Percentiles rank a stretch among this genome's conserved stretches.
phyloP scores from a whole-genome alignment of 1,139 yeast species.

The Arxiozyma heterogenica region DNA sequence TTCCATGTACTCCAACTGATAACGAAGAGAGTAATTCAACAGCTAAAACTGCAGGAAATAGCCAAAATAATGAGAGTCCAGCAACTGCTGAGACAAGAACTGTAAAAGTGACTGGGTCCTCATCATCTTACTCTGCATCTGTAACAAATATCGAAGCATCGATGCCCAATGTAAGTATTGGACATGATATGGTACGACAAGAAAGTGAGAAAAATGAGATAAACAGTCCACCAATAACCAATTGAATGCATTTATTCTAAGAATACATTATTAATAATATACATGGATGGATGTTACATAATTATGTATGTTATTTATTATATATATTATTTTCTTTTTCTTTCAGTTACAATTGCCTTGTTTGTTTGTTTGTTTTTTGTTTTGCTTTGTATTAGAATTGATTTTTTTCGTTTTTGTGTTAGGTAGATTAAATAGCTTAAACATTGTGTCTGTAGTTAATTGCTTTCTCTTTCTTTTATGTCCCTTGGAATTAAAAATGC shows the following conservation, averaged over 20 bases:
- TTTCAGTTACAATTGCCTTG: no score
- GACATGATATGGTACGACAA: neutral
- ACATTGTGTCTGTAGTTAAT: no score
- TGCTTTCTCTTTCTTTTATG: no score
- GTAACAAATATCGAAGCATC: neutral
- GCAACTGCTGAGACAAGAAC: neutral
- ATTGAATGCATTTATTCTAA: neutral
- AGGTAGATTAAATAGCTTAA: no score
- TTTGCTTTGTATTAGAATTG: no score
- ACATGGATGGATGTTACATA: neutral
- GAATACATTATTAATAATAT: neutral
- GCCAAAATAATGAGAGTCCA: neutral
- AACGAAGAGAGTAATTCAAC: neutral
- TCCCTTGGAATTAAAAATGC: no score
- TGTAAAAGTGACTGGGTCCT: neutral
- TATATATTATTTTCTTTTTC: no score
- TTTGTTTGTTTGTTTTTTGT: no score
- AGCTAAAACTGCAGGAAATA: neutral
- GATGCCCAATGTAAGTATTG: neutral
- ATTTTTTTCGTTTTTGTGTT: no score
- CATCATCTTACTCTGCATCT: neutral
- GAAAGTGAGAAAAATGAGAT: constrained; percentile 1
- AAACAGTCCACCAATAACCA: constrained; percentile 1
- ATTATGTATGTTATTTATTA: no score
- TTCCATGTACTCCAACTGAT: constrained; percentile 26